Base-by-base conservation (phyloP, 2,329 filamentous ascomycete genomes). In the Cladophialophora carrionii region DNA sequence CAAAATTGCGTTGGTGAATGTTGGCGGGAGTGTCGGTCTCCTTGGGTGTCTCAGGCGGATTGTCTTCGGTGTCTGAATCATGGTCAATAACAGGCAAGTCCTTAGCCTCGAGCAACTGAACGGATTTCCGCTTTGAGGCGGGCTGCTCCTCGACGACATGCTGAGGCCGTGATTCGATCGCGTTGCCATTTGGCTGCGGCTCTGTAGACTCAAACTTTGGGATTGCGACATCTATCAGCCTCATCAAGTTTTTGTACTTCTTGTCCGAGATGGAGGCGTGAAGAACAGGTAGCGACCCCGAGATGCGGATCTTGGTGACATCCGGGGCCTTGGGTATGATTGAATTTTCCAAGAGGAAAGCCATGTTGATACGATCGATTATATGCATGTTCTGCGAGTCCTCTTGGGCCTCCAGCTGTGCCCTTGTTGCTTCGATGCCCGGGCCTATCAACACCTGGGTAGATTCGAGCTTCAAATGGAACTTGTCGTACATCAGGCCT, bases 181-280 rank as follows among this genome's bases (percentile, higher is more conserved):
- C 62, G 78, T 80, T 41, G 74, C 70, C 48, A 72, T 68, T 54
- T 63, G 57, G 5, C 74, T 57, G 69, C 73, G 71, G 4, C 77
- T 73, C 17, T 1, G 83, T 81, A 17, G 83, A 80, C 29, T 86
- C 85, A 63, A 98, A 89, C 67, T 90, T 93, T 1, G 95, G 96
- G 65, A 99, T 91, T 0, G 95, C 93, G 63, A 96, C 92, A 66
- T 99, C 94, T 67, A 99, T 94, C 51, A 99, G 83, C 72, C 88
- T 93, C 95, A 99, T 99, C 65, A 99, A 77, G 53, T 87, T 93
- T 80, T 98, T 99, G 81, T 99, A 99, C 76, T 99, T 99, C 43
- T 88, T 88, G 73, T 99, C 96, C 0, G 95, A 98, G 43, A 96
- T 88, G 0, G 90, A 91, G 10, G 91, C 95, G 76, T 98, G 94